phyloP scores from a whole-genome alignment of 1,284 basidiomycete genomes.

The Ustilago trichophora region DNA sequence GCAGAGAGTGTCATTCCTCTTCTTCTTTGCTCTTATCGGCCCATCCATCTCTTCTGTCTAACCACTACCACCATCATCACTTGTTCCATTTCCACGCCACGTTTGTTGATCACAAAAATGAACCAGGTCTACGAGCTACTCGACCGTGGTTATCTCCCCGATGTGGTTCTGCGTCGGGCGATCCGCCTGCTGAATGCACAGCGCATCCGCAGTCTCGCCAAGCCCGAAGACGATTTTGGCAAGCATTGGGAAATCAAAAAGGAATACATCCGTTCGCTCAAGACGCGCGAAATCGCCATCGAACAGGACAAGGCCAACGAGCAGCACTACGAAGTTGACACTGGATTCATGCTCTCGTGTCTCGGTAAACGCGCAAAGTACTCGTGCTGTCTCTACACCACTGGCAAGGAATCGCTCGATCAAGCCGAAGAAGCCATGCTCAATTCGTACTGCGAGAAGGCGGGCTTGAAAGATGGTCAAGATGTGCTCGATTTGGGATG shows the following conservation, averaged over 20 bases:
- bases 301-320: conserved; percentile 78
- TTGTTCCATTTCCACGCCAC: not conserved
- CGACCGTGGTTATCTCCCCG: conserved; percentile 46
- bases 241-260: conserved; percentile 77
- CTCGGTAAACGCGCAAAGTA: conserved; percentile 57
- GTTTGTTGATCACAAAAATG: conserved; percentile 18
- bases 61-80: not conserved
- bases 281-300: conserved; percentile 74
- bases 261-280: conserved; percentile 67
- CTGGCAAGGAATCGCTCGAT: conserved; percentile 74
- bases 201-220: conserved; percentile 72
- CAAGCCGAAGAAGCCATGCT: conserved; percentile 77
- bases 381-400: conserved; percentile 76
- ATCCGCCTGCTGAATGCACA: conserved; percentile 74
- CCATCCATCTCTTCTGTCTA: not conserved
- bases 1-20: not conserved
- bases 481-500: conserved; percentile 79
- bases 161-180: conserved; percentile 70
- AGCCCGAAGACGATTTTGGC: conserved; percentile 72
- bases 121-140: conserved; percentile 37
- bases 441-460: conserved; percentile 77
- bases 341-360: conserved; percentile 57
- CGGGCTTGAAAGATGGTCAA: conserved; percentile 74
- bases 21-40: not conserved
- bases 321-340: conserved; percentile 78